phyloP scores from a whole-genome alignment of 2,329 filamentous ascomycete genomes.

The Macrophomina pseudophaseolina region DNA sequence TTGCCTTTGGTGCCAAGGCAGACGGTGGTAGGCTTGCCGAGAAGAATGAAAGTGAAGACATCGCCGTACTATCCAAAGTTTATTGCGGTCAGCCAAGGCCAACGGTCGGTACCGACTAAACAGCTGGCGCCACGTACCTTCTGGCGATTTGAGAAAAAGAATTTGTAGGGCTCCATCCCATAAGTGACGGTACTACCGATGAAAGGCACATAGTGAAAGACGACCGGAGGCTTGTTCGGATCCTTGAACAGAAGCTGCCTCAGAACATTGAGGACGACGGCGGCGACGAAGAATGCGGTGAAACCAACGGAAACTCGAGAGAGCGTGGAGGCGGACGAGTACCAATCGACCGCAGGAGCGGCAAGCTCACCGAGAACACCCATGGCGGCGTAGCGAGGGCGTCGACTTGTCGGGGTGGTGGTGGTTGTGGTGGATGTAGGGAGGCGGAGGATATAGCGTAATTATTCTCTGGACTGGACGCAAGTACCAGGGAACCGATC shows the following conservation, averaged over 20 bases:
- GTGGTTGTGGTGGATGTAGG: conserved; percentile 16
- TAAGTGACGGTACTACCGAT: conserved; percentile 92
- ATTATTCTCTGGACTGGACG: conserved; percentile 12
- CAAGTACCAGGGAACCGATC: conserved; percentile 18
- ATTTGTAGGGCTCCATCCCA: conserved; percentile 89
- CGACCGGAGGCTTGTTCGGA: conserved; percentile 67
- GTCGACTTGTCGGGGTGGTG: conserved; percentile 13
- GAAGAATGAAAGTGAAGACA: conserved; percentile 85
- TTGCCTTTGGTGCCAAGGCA: conserved; percentile 82
- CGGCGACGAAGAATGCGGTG: conserved; percentile 55
- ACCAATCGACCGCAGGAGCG: conserved; percentile 54
- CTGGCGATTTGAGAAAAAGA: conserved; percentile 74
- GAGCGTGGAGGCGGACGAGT: conserved; percentile 48
- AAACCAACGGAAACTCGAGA: conserved; percentile 52
- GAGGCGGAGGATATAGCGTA: conserved; percentile 6
- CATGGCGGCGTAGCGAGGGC: conserved; percentile 46
- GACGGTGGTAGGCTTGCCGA: conserved; percentile 89
- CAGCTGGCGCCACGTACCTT: conserved; percentile 63
- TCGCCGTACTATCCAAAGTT: conserved; percentile 71
- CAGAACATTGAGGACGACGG: conserved; percentile 78
- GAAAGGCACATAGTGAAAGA: conserved; percentile 70
- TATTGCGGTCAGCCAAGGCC: conserved; percentile 13
- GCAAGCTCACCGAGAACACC: conserved; percentile 57
- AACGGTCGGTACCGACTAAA: neutral
- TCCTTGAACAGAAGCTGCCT: conserved; percentile 82